phyloP scores from a whole-genome alignment of 83 land plant species.

The Diphasiastrum complanatum region DNA sequence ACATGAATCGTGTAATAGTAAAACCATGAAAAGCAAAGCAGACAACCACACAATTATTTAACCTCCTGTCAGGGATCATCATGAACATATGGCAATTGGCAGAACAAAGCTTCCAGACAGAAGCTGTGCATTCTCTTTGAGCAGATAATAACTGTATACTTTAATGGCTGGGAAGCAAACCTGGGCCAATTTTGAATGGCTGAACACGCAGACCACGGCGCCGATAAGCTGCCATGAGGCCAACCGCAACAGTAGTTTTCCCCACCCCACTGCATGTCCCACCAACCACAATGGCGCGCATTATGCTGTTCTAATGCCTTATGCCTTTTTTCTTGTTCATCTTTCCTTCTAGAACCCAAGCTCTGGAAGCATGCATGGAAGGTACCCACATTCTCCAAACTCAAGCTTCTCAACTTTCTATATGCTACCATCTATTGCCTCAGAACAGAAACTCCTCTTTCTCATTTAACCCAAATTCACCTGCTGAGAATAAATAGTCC shows the following conservation, averaged over 20 bases:
- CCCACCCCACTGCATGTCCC: slow-evolving; percentile 31
- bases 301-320: not conserved
- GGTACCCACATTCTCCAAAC: too few relatives aligned
- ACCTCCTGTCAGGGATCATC: too few relatives aligned
- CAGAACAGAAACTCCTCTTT: too few relatives aligned
- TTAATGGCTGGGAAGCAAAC: not conserved
- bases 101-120: too few relatives aligned
- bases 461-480: too few relatives aligned
- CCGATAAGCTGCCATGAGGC: slow-evolving; percentile 27
- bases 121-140: not conserved
- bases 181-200: slow-evolving; percentile 27
- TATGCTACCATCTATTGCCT: too few relatives aligned
- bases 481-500: too few relatives aligned
- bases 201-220: slow-evolving; percentile 25
- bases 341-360: too few relatives aligned
- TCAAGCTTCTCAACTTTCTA: too few relatives aligned
- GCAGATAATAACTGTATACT: not conserved
- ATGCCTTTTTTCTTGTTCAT: not conserved
- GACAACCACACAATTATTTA: not conserved
- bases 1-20: too few relatives aligned
- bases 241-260: slow-evolving; percentile 22
- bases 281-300: slow-evolving; percentile 24
- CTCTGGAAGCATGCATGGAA: too few relatives aligned
- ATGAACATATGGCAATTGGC: too few relatives aligned
- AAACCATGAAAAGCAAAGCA: not conserved